Conservation (phyloP, 495 filamentous ascomycete species). For the Pyrenopolyporus hunteri region DNA sequence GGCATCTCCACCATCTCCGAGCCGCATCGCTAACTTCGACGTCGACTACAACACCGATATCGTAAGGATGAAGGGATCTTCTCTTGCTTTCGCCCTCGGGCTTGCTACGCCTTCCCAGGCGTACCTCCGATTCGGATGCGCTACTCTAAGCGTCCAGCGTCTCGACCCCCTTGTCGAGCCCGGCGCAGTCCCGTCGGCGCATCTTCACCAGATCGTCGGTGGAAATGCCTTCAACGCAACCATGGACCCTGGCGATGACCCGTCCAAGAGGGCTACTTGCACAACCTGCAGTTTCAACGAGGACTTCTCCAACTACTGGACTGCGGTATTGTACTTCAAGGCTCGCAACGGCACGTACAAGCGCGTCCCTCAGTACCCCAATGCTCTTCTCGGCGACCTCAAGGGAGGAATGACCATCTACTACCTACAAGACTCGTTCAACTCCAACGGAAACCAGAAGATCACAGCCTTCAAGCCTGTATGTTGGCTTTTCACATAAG, state of each 20-base stretch:
- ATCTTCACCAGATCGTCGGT: slow-evolving; percentile 45
- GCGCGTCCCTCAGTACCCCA: slow-evolving; percentile 48
- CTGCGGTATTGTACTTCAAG: slow-evolving; percentile 46
- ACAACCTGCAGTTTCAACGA: slow-evolving; percentile 46
- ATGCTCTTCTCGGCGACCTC: slow-evolving; percentile 44
- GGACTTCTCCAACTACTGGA: slow-evolving; percentile 49
- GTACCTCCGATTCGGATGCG: slow-evolving; percentile 48
- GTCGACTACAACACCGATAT: slow-evolving; percentile 19
- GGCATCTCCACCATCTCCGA: slow-evolving; percentile 13
- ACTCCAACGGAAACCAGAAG: slow-evolving; percentile 50
- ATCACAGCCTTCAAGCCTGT: slow-evolving; percentile 51
- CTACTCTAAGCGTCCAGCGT: slow-evolving; percentile 46
- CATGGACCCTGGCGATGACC: slow-evolving; percentile 38
- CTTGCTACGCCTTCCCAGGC: slow-evolving; percentile 41
- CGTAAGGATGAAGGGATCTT: slow-evolving; percentile 45
- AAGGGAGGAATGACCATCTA: slow-evolving; percentile 54
- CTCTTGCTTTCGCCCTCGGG: slow-evolving; percentile 38
- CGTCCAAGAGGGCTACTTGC: slow-evolving; percentile 40
- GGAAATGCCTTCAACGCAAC: slow-evolving; percentile 47
- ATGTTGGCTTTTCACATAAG: slow-evolving; percentile 24
- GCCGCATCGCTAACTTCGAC: slow-evolving; percentile 5
- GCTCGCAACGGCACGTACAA: slow-evolving; percentile 50
- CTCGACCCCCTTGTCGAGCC: slow-evolving; percentile 47
- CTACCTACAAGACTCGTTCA: slow-evolving; percentile 46
- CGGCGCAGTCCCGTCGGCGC: slow-evolving; percentile 37